Evolutionary conservation across 2,329 filamentous ascomycete genomes (phyloP).

Genomic region (Periconia digitata): DNA sequence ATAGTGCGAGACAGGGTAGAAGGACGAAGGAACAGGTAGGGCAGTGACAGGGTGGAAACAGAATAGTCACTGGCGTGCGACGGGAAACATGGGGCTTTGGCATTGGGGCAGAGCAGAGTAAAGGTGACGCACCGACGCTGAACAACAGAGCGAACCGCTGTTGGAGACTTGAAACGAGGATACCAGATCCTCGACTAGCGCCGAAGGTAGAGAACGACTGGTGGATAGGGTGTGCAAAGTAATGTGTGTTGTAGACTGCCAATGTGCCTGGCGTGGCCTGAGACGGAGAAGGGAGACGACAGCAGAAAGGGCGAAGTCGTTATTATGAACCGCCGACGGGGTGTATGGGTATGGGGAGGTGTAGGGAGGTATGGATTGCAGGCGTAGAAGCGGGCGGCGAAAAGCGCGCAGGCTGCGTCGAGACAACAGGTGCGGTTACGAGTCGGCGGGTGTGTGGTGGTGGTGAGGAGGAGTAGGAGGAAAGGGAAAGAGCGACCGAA

Average conservation of each 20-base stretch:
- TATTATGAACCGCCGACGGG: neutral
- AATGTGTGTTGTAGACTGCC: constrained; percentile 2
- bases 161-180: constrained; percentile 41
- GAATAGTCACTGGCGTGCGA: neutral
- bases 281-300: constrained; percentile 22
- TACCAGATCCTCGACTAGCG: constrained; percentile 48
- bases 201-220: constrained; percentile 40
- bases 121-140: constrained; percentile 35
- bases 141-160: constrained; percentile 24
- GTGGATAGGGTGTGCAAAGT: constrained; percentile 13
- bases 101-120: constrained; percentile 19
- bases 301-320: constrained; percentile 18
- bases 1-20: constrained; percentile 9
- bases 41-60: constrained; percentile 1
- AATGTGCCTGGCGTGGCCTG: constrained; percentile 33
- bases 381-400: too few species aligned
- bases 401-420: neutral
- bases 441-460: constrained; percentile 3
- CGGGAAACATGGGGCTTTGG: neutral
- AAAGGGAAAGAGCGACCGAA: constrained; percentile 1
- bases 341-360: constrained; percentile 1
- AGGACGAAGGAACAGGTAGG: constrained; percentile 8
- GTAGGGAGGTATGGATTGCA: constrained; percentile 3
- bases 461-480: constrained; percentile 3
- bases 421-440: neutral